Conservation (phyloP, 805 yeast species). For the Hermanozyma aechmeae region DNA sequence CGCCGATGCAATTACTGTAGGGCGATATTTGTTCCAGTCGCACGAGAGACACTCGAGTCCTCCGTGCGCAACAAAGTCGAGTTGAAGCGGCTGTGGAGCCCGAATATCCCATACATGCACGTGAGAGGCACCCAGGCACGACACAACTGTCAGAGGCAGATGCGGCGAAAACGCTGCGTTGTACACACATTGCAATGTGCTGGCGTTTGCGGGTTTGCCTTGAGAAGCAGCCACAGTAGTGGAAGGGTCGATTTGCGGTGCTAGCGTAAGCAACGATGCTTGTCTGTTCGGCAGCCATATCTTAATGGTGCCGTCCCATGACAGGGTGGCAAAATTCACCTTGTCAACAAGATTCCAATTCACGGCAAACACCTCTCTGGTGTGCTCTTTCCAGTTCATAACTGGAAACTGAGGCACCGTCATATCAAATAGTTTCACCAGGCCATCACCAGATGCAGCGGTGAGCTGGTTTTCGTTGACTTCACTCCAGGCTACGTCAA, state of each 20-base stretch:
- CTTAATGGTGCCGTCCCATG: slow-evolving; percentile 90
- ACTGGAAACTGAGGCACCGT: slow-evolving; percentile 62
- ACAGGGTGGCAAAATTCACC: slow-evolving; percentile 58
- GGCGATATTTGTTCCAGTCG: slow-evolving; percentile 87
- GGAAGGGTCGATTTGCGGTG: slow-evolving; percentile 20
- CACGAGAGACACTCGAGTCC: slow-evolving; percentile 74
- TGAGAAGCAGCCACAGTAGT: slow-evolving; percentile 14
- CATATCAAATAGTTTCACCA: slow-evolving; percentile 72
- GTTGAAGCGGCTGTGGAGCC: slow-evolving; percentile 47
- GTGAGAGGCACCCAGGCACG: slow-evolving; percentile 67
- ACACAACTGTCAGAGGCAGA: slow-evolving; percentile 57
- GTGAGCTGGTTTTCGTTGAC: slow-evolving; percentile 77
- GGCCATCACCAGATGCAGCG: slow-evolving; percentile 86
- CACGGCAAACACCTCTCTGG: slow-evolving; percentile 62
- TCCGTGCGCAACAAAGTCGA: slow-evolving; percentile 61
- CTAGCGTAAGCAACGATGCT: slow-evolving; percentile 49
- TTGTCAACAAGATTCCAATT: slow-evolving; percentile 70
- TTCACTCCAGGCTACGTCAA: slow-evolving; percentile 87
- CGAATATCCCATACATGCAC: slow-evolving; percentile 80
- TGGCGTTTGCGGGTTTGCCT: slow-evolving; percentile 21
- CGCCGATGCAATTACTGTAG: slow-evolving; percentile 72
- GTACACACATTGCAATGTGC: slow-evolving; percentile 57
- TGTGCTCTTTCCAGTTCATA: slow-evolving; percentile 68
- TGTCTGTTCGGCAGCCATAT: slow-evolving; percentile 62
- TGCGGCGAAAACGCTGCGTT: slow-evolving; percentile 80